Evolutionary conservation across 2,329 filamentous ascomycete genomes (phyloP).

Genomic region (Intubia oerlemansii): DNA sequence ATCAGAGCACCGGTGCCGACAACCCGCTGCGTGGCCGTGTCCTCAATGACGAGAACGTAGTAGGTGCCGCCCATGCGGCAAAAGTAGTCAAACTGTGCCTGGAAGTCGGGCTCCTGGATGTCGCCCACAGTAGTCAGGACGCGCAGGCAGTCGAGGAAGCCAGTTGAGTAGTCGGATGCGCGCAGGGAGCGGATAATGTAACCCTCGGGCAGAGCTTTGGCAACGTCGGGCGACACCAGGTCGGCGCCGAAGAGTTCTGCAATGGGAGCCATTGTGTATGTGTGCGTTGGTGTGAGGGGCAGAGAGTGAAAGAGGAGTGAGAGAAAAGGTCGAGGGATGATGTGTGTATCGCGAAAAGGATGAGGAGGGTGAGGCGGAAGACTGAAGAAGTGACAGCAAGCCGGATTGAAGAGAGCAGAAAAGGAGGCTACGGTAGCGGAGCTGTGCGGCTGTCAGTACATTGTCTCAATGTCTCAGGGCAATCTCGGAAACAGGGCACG

Average conservation of each 20-base stretch:
- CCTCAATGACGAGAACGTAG: constrained; percentile 70
- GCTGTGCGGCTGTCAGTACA: too few relatives aligned
- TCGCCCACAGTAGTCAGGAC: constrained; percentile 89
- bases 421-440: too few relatives aligned
- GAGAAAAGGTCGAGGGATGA: too few relatives aligned
- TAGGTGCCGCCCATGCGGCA: constrained; percentile 51
- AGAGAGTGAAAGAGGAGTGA: too few relatives aligned
- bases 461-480: too few relatives aligned
- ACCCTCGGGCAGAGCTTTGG: constrained; percentile 50
- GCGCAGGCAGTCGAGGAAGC: constrained; percentile 78
- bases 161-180: constrained; percentile 53
- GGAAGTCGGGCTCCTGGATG: constrained; percentile 52
- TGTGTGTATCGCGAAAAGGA: too few relatives aligned
- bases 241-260: constrained; percentile 56
- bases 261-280: constrained; percentile 18
- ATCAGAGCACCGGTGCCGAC: constrained; percentile 85
- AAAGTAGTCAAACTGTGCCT: constrained; percentile 69
- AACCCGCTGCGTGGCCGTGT: constrained; percentile 38
- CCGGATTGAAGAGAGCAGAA: too few relatives aligned
- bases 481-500: too few relatives aligned
- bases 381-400: too few relatives aligned
- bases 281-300: too few relatives aligned
- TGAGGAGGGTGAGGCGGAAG: too few relatives aligned
- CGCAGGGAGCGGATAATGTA: constrained; percentile 70
- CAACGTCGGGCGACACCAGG: constrained; percentile 59